Base-by-base conservation (phyloP, 371 early-diverging fungal genomes). In the Haplosporangium sp. region DNA sequence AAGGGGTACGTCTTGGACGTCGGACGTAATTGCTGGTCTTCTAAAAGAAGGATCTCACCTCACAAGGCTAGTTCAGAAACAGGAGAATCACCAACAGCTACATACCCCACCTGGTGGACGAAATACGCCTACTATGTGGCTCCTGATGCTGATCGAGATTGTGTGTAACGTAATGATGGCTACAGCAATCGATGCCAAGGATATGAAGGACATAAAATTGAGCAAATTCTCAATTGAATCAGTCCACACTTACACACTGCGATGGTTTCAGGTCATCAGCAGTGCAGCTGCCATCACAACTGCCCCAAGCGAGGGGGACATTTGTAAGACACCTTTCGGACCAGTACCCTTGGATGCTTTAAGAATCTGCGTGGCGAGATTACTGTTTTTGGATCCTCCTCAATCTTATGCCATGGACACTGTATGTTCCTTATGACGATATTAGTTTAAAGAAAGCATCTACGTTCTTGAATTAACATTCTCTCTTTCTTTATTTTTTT, bases 121-220 rank as follows among this genome's bases (percentile, higher is more conserved):
- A 38, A 74, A 70, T 56, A 61, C 63, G 0, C 61, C 72, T 1
- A 68, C 69, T 0, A 34, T 69, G 34, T 81, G 82, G 82, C 66
- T 81, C 20, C 62, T 72, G 38, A 58, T 81, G 69, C 15, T 81
- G 63, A 75, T 72, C 0, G 82, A 81, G 60, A 69, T 75, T 38
- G 40, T 81, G n/a, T 81, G 82, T 50, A 68, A 71, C 13, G 72
- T 81, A 20, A 64, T 81, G 75, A 71, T 81, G 71, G 69, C 82
- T 0, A 72, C 72, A 1, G 75, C 76, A n/a, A 75, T 81, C 40
- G 82, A 81, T 20, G 76, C 72, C 2, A 58, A 61, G 50, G 81
- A 79, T 17, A 19, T 37, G 2, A 74, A 75, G 1, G 82, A 81
- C 11, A 68, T 81, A 65, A 74, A 63, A 58, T n/a, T 50, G 47